Evolutionary conservation across 2,329 filamentous ascomycete species (phyloP), one percentile per base, ranked within the genome.

Genomic region (Purpureocillium lavendulum): DNA sequence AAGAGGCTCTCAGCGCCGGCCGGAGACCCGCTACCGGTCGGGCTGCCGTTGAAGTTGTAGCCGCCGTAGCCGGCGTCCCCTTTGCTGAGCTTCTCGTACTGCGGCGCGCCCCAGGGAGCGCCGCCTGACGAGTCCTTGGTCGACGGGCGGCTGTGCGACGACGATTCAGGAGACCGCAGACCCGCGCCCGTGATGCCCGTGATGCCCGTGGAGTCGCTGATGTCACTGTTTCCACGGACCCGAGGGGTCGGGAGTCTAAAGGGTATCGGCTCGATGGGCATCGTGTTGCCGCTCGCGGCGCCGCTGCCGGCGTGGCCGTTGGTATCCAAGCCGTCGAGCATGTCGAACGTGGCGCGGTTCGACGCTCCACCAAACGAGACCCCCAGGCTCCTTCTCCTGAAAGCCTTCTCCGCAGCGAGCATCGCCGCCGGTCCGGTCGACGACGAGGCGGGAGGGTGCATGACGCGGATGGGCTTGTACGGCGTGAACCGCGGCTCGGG

Each of bases 401-500:
- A 73, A 4, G 74, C 73, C 51, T 76, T 79, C 31, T 84, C 81
- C 18, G 68, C 67, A n/a, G 69, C 69, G 3, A 78, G 58, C 45
- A 63, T 72, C 16, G 73, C 66, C 28, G 64, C 70, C 3, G 67
- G 59, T 1, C 67, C 63, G 35, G 59, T 63, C 4, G 58, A 54
- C 2, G 49, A 50, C 4, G 57, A 56, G 3, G 54, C 50, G 1
- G 65, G 57, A 15, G 65, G 61, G 31, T 67, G 62, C 69, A 74
- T 74, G 26, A 70, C 65, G 7, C 73, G 65, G 30, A 70, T 62
- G 3, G 84, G 77, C 57, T 89, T 95, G 65, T 95, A 97, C 1
- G 81, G 71, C 40, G 81, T 86, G 57, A 87, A 98, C 15, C 81
- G 77, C 15, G 92, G 92, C 50, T 96, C 88, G 0, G 90, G 90